Evolutionary conservation across 2,329 filamentous ascomycete species (phyloP).

Genomic region (Trichoderma koningii): DNA sequence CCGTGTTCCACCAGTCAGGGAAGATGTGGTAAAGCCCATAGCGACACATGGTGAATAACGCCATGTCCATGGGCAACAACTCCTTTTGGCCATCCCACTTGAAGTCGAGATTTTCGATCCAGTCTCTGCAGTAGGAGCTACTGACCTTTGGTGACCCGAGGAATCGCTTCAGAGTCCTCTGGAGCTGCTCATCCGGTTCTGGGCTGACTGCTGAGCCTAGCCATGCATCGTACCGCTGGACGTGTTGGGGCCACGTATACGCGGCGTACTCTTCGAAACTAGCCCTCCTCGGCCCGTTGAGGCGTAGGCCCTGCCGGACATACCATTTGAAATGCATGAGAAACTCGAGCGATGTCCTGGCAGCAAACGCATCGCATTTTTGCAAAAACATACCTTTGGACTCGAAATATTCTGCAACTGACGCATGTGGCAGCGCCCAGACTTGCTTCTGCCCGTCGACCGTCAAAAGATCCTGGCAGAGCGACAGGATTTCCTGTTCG

Average conservation of each 20-base stretch:
- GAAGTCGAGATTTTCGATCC: not conserved
- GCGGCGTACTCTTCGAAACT: not conserved
- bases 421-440: conserved; percentile 23
- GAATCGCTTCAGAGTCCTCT: not conserved
- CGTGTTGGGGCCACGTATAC: not conserved
- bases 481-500: not conserved
- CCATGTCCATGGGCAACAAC: not conserved
- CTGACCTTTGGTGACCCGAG: conserved; percentile 1
- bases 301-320: too few relatives aligned
- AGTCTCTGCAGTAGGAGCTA: not conserved
- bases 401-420: conserved; percentile 26
- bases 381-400: not conserved
- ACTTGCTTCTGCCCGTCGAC: not conserved
- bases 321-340: not conserved
- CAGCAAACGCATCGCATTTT: not conserved
- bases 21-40: conserved; percentile 19
- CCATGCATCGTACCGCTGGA: conserved; percentile 10
- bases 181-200: not conserved
- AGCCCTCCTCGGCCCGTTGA: too few relatives aligned
- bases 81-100: not conserved
- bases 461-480: conserved; percentile 19
- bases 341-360: not conserved
- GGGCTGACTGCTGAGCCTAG: not conserved
- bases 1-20: conserved; percentile 18
- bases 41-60: not conserved